Evolutionary conservation across 1,284 basidiomycete genomes (phyloP), one percentile per base, ranked within the genome.

Genomic region (Ceratorhiza oryzae-sativae): DNA sequence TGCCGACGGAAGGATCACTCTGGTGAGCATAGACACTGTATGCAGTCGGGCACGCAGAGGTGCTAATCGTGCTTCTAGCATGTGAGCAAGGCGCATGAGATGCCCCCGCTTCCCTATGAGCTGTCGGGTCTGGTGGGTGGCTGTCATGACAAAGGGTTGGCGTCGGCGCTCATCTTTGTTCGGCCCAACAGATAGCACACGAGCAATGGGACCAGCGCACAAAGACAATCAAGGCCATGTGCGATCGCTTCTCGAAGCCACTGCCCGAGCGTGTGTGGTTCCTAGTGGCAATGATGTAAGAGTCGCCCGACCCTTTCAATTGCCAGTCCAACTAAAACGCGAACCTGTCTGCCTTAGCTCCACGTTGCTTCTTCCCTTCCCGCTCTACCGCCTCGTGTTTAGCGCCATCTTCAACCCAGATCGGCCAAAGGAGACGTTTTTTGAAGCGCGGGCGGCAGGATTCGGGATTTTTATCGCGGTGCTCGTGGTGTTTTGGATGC

Each of bases 231-330:
- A 65, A 65, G 48, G n/a, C 23, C 23, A 65, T 65, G 48, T 65
- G 62, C 32, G 62, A 27, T 6, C 62, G 62, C 9, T 65, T 51
- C 34, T 65, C 62, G 20, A 65, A 53, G 48, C 62, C 48, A 9
- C 48, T 65, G n/a, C 20, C 53, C 15, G 62, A 65, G 32, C 62
- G 62, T 18, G 32, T 53, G 20, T 51, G 46, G 48, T 65, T 65
- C 25, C 30, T 65, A 18, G n/a, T 34, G 9, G 62, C 62, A 3
- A 65, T 65, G 62, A 65, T 65, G 62, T 65, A 65, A 65, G 62
- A 30, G 15, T 2, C 13, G 36, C 18, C 48, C 5, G 25, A 20
- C 2, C 15, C 42, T 30, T 20, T 46, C 23, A 32, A 32, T 56
- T 23, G 23, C 25, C 45, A 20, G 27, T 18, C 42, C 42, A 18